Evolutionary conservation across 306 rosid species (phyloP), one percentile per base, ranked within the genome.

Genomic region (Prunus padus): DNA sequence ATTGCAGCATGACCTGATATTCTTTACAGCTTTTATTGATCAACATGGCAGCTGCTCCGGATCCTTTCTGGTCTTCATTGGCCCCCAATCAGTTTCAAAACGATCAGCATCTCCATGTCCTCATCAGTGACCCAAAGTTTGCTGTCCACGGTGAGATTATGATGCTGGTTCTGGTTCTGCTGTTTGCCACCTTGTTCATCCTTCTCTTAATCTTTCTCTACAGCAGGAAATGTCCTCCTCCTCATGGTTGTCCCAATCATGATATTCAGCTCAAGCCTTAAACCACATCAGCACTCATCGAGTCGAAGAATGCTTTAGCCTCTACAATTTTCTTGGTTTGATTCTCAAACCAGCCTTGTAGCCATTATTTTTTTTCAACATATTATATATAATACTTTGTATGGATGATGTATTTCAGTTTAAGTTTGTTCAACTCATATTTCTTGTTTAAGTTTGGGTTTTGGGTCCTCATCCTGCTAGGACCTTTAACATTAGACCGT

Each of bases 131-230:
- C 83, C 83, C 84, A 4, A 52, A 79, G 42, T 84, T 79, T 50
- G 84, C 70, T 26, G 76, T 69, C 22, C 79, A 84, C 31, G 90
- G 90, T 57, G 78, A 79, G 78, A 82, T 84, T 67, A 40, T 80
- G n/a, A n/a, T 84, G 76, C 77, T 87, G 22, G 79, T 74, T 62
- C 11, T 84, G 16, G 69, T 87, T 33, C 67, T 84, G 25, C 28
- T 77, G n/a, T 87, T 87, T 14, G 15, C 65, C 25, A 4, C 73
- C 72, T 74, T 84, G 55, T 37, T 84, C 44, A 20, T 71, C 44
- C 10, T 76, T 62, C 45, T 82, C 54, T 47, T 75, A 44, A 6
- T 77, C 63, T 1, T 77, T 30, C 62, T 62, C 19, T 64, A 50
- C 71, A 42, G 14, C 49, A 63, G 22, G 37, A 51, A 37, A 37